Evolutionary conservation across 768 basidiomycete genomes (phyloP).

Genomic region (Leccinum variicolor): DNA sequence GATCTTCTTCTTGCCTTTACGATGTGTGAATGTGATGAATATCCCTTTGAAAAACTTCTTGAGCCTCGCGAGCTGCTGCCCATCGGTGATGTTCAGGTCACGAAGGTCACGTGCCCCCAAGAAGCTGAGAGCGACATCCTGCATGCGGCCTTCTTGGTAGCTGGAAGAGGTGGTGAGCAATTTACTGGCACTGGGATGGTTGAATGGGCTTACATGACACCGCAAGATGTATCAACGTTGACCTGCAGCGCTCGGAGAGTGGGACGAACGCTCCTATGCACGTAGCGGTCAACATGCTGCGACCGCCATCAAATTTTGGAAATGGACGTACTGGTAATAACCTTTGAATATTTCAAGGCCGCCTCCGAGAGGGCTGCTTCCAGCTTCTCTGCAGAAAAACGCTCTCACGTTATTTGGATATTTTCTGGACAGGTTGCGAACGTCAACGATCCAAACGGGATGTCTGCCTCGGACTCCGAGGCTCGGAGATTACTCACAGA

Average conservation of each 20-base stretch:
- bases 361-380: slow-evolving; percentile 24
- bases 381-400: slow-evolving; percentile 39
- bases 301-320: background rate
- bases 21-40: slow-evolving; percentile 30
- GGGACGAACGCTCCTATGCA: slow-evolving; percentile 45
- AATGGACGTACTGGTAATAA: slow-evolving; percentile 44
- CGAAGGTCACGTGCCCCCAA: slow-evolving; percentile 25
- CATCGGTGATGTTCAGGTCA: slow-evolving; percentile 25
- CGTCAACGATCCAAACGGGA: background rate
- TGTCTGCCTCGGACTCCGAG: no score
- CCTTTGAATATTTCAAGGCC: slow-evolving; percentile 46
- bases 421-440: slow-evolving; percentile 27
- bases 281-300: background rate
- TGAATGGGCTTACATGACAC: slow-evolving; percentile 37
- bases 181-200: background rate
- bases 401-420: slow-evolving; percentile 45
- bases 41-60: slow-evolving; percentile 39
- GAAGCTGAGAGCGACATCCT: slow-evolving; percentile 32
- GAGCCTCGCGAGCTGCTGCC: slow-evolving; percentile 30
- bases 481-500: slow-evolving; percentile 34
- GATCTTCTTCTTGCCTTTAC: slow-evolving; percentile 33
- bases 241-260: slow-evolving; percentile 38
- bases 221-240: slow-evolving; percentile 45
- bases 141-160: slow-evolving; percentile 25
- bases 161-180: slow-evolving; percentile 9